These are phyloP conservation scores for Candida loeiensis DNA, from an alignment of 805 yeast species.

Conservation along the genomic window DNA sequence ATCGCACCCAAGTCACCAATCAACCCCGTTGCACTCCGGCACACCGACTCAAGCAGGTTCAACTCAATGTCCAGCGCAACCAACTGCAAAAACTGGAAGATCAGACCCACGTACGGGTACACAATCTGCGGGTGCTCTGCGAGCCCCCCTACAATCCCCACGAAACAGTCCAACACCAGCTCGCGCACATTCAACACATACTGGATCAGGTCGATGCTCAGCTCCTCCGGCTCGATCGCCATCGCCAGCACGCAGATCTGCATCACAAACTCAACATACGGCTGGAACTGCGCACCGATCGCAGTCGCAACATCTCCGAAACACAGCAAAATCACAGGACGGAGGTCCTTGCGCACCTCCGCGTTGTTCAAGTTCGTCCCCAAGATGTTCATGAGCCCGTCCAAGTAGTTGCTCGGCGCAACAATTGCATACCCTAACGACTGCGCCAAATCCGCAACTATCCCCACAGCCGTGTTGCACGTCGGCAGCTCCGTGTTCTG, in stretches of 20 bases:
- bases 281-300: conserved; percentile 71
- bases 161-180: conserved; percentile 92
- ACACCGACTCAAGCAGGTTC: conserved; percentile 61
- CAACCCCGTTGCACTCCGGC: conserved; percentile 83
- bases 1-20: conserved; percentile 90
- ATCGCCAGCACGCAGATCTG: conserved; percentile 68
- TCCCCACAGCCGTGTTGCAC: conserved; percentile 87
- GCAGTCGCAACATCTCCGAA: conserved; percentile 95
- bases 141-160: conserved; percentile 92
- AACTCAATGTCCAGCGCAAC: conserved; percentile 60
- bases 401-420: conserved; percentile 53
- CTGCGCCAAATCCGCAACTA: conserved; percentile 91
- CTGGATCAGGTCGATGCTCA: conserved; percentile 68
- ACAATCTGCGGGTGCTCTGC: conserved; percentile 64
- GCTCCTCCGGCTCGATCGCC: conserved; percentile 59
- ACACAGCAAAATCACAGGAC: conserved; percentile 85
- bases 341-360: conserved; percentile 71
- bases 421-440: conserved; percentile 72
- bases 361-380: conserved; percentile 67
- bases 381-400: conserved; percentile 77
- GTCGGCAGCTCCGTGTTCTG: conserved; percentile 79
- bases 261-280: conserved; percentile 77
- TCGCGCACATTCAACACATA: conserved; percentile 71
- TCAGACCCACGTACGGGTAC: conserved; percentile 60
- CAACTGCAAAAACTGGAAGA: conserved; percentile 64